Percentiles rank a stretch among this genome's conserved stretches.
These are phyloP conservation scores for Acanthamoeba triangularis DNA, from an alignment of 208 protist species.

Conservation along the genomic window DNA sequence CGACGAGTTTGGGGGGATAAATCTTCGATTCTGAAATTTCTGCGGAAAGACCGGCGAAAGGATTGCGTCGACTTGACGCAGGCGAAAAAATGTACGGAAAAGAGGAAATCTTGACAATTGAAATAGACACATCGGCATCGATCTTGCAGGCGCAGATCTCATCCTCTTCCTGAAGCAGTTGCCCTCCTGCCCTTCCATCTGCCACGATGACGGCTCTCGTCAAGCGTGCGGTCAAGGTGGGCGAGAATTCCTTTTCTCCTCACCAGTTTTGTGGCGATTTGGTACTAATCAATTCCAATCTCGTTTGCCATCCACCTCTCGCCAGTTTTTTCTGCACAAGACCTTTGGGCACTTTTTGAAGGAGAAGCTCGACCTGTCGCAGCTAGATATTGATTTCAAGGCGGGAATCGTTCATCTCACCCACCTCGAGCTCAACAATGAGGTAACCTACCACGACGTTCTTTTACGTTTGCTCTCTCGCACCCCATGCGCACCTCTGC, in stretches of 20 bases:
- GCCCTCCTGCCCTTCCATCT: background rate
- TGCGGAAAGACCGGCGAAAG: background rate
- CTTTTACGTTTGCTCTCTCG: background rate
- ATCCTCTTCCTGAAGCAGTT: background rate
- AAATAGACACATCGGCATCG: background rate
- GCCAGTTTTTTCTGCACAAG: conserved; percentile 76
- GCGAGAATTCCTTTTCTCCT: background rate
- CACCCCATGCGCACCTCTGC: background rate
- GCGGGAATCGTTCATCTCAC: conserved; percentile 61
- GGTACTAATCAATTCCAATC: background rate
- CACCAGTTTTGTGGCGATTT: background rate
- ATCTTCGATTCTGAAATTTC: background rate
- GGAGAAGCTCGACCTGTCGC: conserved; percentile 64
- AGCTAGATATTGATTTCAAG: conserved; percentile 72
- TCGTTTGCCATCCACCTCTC: background rate
- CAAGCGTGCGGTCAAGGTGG: conserved; percentile 43
- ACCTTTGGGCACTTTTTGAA: conserved; percentile 78
- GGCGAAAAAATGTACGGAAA: background rate
- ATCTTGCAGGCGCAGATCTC: background rate
- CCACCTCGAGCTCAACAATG: conserved; percentile 72
- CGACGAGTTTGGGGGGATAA: background rate
- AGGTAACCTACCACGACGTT: background rate
- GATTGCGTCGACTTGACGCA: background rate
- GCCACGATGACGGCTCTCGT: conserved; percentile 1
- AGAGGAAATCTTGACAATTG: conserved; percentile 9